Evolutionary conservation across 2,329 filamentous ascomycete genomes (phyloP), one percentile per base, ranked within the genome.

Genomic region (Penicillium sp.): DNA sequence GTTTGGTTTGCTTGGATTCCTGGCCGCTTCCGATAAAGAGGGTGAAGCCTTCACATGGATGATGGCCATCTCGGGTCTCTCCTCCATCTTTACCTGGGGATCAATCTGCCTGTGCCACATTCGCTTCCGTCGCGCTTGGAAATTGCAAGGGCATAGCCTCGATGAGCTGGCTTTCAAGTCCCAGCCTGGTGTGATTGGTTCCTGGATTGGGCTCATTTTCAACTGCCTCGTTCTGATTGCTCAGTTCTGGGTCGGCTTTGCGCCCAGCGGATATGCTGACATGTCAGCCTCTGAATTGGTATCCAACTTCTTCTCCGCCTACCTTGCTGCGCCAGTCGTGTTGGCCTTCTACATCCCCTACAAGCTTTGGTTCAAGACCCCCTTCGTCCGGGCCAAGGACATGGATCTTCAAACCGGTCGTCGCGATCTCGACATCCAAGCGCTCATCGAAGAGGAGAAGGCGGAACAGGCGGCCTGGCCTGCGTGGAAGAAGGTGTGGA

Each of bases 61-160:
- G 67, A 76, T 88, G 33, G 78, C 85, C 0, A 77, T 90, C 19
- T 87, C 84, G 0, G 85, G 84, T 45, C 78, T 89, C 9, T 80
- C 81, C 2, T 83, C 80, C 53, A 80, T 90, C 65, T 87, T 89
- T 69, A 84, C 85, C 24, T 90, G 85, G 85, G 82, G 80, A 31
- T 84, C 86, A n/a, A n/a, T n/a, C n/a, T n/a, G n/a, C 57, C 91
- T 95, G 67, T 95, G 88, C 68, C 90, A 96, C 69, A 94, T 96
- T 64, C 88, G 89, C 49, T 96, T 96, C 78, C 87, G 90, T 55
- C 72, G 73, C 24, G 87, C 83, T 17, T 95, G 88, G 88, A 76
- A 74, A 39, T 63, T 72, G 12, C 80, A 83, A 53, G 86, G 85
- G 39, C 84, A 84, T 64, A 76, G 73, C n/a, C 72, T 90, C 32